phyloP scores from a whole-genome alignment of 257 asterid species.

The Nemophila menziesii region DNA sequence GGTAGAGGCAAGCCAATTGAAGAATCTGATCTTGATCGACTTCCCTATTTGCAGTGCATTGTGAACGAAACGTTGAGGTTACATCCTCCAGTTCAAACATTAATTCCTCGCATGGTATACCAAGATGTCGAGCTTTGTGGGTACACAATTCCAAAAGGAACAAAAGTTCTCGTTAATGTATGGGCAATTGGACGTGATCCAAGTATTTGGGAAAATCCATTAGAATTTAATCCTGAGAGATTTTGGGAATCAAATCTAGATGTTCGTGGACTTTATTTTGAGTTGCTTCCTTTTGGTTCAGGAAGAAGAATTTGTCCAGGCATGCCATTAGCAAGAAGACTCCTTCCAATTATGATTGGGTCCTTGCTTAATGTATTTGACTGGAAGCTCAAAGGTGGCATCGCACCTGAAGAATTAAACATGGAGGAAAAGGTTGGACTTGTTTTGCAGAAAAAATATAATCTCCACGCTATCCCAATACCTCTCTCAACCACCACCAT shows the following conservation, averaged over 20 bases:
- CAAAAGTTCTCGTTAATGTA: slow-evolving; percentile 48
- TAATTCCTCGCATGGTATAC: slow-evolving; percentile 44
- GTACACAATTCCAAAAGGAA: slow-evolving; percentile 30
- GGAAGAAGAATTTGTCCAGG: no score
- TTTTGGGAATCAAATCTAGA: no score
- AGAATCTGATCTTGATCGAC: slow-evolving; percentile 34
- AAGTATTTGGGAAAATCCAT: slow-evolving; percentile 38
- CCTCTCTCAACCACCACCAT: no score
- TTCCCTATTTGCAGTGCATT: slow-evolving; percentile 57
- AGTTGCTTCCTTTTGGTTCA: no score
- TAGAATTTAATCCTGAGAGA: slow-evolving; percentile 57
- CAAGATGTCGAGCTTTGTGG: slow-evolving; percentile 20
- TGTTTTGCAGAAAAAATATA: slow-evolving; percentile 38
- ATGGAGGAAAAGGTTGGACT: slow-evolving; percentile 1
- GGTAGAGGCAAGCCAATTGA: no score
- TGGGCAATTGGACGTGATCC: no score
- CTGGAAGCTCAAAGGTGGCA: neutral
- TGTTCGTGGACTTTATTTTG: slow-evolving; percentile 44
- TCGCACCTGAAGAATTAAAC: neutral
- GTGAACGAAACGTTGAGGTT: no score
- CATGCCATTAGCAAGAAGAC: slow-evolving; percentile 30
- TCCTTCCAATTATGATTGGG: neutral
- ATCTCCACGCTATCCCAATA: neutral
- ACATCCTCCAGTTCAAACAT: slow-evolving; percentile 32
- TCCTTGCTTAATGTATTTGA: no score